phyloP scores from a whole-genome alignment of 1,284 basidiomycete species.

The Bondarzewia mesenterica region DNA sequence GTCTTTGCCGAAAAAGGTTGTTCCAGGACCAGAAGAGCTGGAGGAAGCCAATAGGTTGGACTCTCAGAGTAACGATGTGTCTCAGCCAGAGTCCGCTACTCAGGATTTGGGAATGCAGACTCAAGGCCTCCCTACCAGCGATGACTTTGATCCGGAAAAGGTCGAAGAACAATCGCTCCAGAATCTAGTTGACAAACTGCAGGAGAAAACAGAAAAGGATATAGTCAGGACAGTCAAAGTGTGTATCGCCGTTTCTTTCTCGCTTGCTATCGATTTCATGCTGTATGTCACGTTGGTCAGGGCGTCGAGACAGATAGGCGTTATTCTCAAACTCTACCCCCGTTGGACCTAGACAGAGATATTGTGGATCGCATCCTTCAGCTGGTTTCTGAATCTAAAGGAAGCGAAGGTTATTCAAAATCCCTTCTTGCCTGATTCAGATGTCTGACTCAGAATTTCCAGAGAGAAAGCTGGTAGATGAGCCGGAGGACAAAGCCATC shows the following conservation, averaged over 20 bases:
- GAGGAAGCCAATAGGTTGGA: neutral
- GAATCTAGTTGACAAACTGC: conserved; percentile 69
- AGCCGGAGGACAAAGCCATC: conserved; percentile 66
- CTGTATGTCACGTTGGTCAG: conserved; percentile 31
- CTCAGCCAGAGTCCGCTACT: neutral
- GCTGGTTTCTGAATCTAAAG: conserved; percentile 32
- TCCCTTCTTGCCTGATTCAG: too few species aligned
- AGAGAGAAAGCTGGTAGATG: conserved; percentile 35
- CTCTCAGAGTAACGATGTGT: neutral
- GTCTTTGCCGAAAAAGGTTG: conserved; percentile 78
- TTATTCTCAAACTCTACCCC: conserved; percentile 58
- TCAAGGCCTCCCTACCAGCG: conserved; percentile 5
- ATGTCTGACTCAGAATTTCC: too few species aligned
- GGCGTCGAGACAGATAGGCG: conserved; percentile 80
- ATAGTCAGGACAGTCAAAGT: conserved; percentile 62
- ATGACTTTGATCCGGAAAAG: conserved; percentile 30
- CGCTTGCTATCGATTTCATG: neutral
- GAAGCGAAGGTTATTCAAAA: conserved; percentile 26
- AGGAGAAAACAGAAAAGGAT: conserved; percentile 89
- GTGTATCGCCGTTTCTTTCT: conserved; percentile 7
- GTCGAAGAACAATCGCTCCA: conserved; percentile 54
- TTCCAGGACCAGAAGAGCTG: conserved; percentile 22
- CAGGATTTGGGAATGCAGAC: neutral
- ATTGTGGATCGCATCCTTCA: conserved; percentile 56
- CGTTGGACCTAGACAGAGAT: conserved; percentile 54